phyloP scores from a whole-genome alignment of 2,329 filamentous ascomycete species.

The Metarhizium robertsii region DNA sequence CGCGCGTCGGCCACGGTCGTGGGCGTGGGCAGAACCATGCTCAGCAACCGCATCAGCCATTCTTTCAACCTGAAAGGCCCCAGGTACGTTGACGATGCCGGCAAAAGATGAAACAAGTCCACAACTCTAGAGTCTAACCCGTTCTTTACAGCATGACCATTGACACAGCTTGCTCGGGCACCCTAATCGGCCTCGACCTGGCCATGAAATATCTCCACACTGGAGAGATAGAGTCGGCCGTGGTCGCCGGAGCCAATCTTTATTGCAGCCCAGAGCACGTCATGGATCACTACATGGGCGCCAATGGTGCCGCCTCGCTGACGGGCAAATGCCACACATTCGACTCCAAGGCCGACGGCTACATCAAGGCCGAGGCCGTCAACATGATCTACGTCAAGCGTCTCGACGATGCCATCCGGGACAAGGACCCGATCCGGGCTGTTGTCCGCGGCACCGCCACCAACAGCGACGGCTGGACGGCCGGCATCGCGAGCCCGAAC shows the following conservation, averaged over 20 bases:
- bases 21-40: background rate
- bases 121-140: too few species aligned
- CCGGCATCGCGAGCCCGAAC: background rate
- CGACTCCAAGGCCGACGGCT: constrained; percentile 54
- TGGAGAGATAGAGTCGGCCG: background rate
- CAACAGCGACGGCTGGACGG: constrained; percentile 32
- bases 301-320: background rate
- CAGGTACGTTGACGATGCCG: too few species aligned
- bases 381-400: constrained; percentile 69
- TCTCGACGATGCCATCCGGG: constrained; percentile 63
- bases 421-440: constrained; percentile 66
- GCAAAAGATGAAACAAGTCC: too few species aligned
- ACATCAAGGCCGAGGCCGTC: constrained; percentile 71
- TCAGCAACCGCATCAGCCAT: constrained; percentile 9
- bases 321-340: constrained; percentile 4
- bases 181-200: constrained; percentile 19
- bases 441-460: constrained; percentile 66
- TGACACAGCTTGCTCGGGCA: constrained; percentile 28
- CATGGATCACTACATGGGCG: background rate
- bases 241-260: background rate
- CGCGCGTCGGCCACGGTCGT: background rate
- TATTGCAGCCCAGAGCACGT: background rate
- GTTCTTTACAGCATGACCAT: constrained; percentile 14
- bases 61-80: constrained; percentile 10
- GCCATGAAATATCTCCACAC: background rate